Conservation (phyloP, 2,329 filamentous ascomycete genomes). For the Karstenula rhodostoma region DNA sequence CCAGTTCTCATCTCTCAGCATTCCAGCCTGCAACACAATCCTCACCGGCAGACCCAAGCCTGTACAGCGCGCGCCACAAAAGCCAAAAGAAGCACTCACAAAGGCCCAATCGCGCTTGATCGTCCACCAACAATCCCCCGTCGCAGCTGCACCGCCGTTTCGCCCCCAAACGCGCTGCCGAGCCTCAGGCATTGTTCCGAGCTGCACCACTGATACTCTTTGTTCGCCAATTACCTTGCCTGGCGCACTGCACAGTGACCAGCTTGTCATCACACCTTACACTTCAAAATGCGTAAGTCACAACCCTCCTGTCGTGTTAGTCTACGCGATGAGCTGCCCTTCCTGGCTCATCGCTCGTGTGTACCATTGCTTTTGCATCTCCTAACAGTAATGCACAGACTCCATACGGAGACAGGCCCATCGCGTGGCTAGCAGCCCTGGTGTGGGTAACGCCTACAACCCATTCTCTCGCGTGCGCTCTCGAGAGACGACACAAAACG, state of each 20-base stretch:
- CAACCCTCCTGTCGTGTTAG: neutral
- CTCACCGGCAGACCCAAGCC: conserved; percentile 5
- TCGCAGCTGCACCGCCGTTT: conserved; percentile 9
- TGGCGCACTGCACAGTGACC: neutral
- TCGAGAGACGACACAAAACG: conserved; percentile 30
- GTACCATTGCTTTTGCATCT: neutral
- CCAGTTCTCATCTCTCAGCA: neutral
- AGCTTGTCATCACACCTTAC: neutral
- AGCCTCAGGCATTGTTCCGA: neutral
- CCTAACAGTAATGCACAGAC: conserved; percentile 32
- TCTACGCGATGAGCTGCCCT: neutral
- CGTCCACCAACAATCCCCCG: conserved; percentile 2
- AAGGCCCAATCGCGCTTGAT: conserved; percentile 4
- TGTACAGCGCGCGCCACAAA: neutral
- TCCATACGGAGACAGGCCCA: conserved; percentile 47
- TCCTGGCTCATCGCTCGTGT: neutral
- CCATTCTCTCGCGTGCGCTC: conserved; percentile 44
- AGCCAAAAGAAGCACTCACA: neutral
- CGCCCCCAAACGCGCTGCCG: conserved; percentile 8
- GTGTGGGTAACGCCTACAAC: conserved; percentile 41
- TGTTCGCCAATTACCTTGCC: neutral
- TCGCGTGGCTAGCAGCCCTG: conserved; percentile 42
- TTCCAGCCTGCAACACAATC: conserved; percentile 5
- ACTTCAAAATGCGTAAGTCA: conserved; percentile 13
- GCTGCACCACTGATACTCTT: neutral